Base-by-base conservation (phyloP, 2,329 filamentous ascomycete genomes). In the Pleomassaria siparia region DNA sequence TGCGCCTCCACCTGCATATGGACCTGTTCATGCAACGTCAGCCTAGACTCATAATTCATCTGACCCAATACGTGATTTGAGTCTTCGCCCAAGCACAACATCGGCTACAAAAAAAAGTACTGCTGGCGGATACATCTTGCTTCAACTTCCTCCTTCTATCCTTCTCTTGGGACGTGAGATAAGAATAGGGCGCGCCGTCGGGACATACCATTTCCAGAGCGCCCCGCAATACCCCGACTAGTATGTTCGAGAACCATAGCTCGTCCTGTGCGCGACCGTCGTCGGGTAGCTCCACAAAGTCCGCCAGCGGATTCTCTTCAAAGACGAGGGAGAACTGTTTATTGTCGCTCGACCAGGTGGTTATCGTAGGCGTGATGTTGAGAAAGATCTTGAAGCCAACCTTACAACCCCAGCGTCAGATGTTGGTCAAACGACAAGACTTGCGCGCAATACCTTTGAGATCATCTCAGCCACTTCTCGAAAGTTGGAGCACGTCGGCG, bases 301-400 rank as follows among this genome's bases (percentile, higher is more conserved):
- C 94, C 43, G 91, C 91, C 49, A 99, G 76, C 0, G 94, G 94
- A 66, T 97, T 99, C 72, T 99, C 94, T 57, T 99, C 94, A 59
- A 99, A 96, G 13, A 96, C 83, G 11, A 99, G 79, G 0, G 91
- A 96, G 75, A 99, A 99, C 59, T 95, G 90, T 70, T 96, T 96
- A 75, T 86, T 94, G 73, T 99, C 94, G 69, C 82, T 89, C 18
- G 91, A 94, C 94, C 94, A 99, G 69, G 95, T 96, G 40, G 91
- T 90, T 55, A 97, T 86, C 7, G 86, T 88, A 0, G 94, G 94
- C 3, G 91, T 95, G 60, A 96, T 91, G 67, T 99, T 99, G 51
- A 99, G 83, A 71, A 99, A 99, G 57, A 99, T 96, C 76, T 99
- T 97, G 77, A 99, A 99, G 47, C 94, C 94, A 56, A 99, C 88